Conservation (phyloP, 208 protist species). For the Wallacemonas sp. region DNA sequence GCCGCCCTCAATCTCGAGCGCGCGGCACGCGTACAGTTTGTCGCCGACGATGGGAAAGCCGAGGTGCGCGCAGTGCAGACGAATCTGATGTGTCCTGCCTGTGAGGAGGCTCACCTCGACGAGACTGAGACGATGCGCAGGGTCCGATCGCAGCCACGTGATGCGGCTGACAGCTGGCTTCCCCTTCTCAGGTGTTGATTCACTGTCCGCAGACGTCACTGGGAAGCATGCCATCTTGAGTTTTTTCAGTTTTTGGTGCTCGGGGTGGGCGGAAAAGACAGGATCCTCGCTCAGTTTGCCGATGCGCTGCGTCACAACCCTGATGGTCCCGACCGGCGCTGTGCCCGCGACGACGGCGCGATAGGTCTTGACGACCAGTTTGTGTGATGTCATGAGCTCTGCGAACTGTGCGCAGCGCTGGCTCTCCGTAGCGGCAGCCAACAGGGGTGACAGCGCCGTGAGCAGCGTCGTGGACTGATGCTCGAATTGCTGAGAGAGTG, state of each 20-base stretch:
- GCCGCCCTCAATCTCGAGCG: conserved; percentile 35
- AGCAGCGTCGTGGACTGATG: conserved; percentile 32
- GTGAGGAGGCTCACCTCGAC: conserved; percentile 67
- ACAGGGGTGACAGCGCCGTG: neutral
- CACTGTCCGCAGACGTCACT: neutral
- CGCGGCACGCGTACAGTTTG: conserved; percentile 71
- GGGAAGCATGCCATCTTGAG: conserved; percentile 80
- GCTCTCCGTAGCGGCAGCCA: conserved; percentile 3
- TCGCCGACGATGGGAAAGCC: conserved; percentile 76
- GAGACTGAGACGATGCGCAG: conserved; percentile 39
- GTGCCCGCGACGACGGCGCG: conserved; percentile 51
- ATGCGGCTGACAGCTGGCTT: conserved; percentile 59
- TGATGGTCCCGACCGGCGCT: conserved; percentile 24
- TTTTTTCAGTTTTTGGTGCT: conserved; percentile 64
- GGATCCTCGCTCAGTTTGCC: conserved; percentile 42
- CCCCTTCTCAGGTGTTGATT: conserved; percentile 6
- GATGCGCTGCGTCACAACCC: conserved; percentile 59
- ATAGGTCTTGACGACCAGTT: conserved; percentile 62
- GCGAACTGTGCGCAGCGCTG: conserved; percentile 25
- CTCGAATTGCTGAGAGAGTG: conserved; percentile 51
- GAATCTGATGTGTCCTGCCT: conserved; percentile 80
- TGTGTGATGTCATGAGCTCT: conserved; percentile 24
- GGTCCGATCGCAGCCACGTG: conserved; percentile 39
- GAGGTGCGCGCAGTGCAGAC: conserved; percentile 66
- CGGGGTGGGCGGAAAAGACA: neutral